phyloP scores from a whole-genome alignment of 306 rosid species.

The Malus sylvestris region DNA sequence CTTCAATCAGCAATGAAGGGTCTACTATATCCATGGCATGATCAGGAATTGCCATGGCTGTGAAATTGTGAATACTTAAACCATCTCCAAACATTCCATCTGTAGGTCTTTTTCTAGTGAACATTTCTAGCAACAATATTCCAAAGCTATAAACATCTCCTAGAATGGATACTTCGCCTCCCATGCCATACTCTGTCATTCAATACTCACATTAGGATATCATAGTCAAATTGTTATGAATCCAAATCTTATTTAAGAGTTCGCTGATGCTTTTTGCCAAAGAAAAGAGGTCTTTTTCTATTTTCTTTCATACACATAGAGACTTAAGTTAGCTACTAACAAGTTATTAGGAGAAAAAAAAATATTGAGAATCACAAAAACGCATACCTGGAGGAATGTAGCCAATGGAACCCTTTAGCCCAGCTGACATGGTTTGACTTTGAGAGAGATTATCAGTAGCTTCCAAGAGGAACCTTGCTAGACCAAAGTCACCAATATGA shows the following conservation, averaged over 20 bases:
- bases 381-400: slow-evolving; percentile 32
- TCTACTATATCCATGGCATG: slow-evolving; percentile 34
- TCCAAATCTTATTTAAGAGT: not conserved
- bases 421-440: not conserved
- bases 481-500: slow-evolving; percentile 15
- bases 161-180: slow-evolving; percentile 18
- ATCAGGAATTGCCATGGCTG: slow-evolving; percentile 10
- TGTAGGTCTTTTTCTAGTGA: slow-evolving; percentile 20
- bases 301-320: not conserved
- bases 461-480: slow-evolving; percentile 4
- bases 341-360: not conserved
- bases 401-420: slow-evolving; percentile 27
- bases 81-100: slow-evolving; percentile 8
- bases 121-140: slow-evolving; percentile 20
- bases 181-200: slow-evolving; percentile 24
- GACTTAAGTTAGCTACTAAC: not conserved
- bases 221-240: not conserved
- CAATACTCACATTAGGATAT: not conserved
- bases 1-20: slow-evolving; percentile 14
- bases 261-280: no score
- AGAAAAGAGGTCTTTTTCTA: no score
- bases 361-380: not conserved
- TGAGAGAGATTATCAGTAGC: slow-evolving; percentile 1
- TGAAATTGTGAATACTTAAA: slow-evolving; percentile 7
- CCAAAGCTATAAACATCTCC: slow-evolving; percentile 33